Base-by-base conservation (phyloP, 2,329 filamentous ascomycete genomes). In the Exserohilum turcica region DNA sequence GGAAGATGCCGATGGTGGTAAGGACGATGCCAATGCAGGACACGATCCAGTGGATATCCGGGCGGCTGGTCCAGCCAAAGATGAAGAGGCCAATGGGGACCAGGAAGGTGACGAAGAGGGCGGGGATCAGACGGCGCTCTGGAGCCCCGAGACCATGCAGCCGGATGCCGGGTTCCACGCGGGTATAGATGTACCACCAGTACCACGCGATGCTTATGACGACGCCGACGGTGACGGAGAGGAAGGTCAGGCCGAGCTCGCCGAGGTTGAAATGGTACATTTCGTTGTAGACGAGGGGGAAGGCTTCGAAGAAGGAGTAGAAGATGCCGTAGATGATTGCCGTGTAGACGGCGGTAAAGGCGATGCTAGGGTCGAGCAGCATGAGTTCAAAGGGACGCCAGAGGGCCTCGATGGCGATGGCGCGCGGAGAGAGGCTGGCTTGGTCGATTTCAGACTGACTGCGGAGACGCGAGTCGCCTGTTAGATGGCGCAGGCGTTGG, bases 331-430 rank as follows among this genome's bases (percentile, higher is more conserved):
- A 90, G 19, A 93, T 81, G 2, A 94, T 87, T 1, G 86, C 89
- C 84, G 93, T 94, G 79, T 95, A 96, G 1, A 95, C 64, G 1
- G 87, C 86, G 58, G 95, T 88, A 66, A 94, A 85, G 55, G 95
- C 84, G 47, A 96, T 90, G 68, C 95, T 94, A 21, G 90, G 85
- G 74, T 96, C 91, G 54, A 84, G 77, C 67, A 94, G 91, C 37
- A 96, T 84, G 7, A 96, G 85, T 76, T 94, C 88, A 76, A 96
- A 89, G 1, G 91, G 92, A 88, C 87, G 16, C 77, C 74, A 58
- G 90, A 74, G 24, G 85, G 85, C 4, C 86, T 85, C 53, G 13
- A 73, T 56, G 59, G 80, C 77, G 45, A 80, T 70, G n/a, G 77
- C 72, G 5, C 66, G 66, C 9, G 72, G 59, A 0, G 68, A 64